Evolutionary conservation across 164 flowering plant genomes (phyloP).

Genomic region (Nymphaea thermarum): DNA sequence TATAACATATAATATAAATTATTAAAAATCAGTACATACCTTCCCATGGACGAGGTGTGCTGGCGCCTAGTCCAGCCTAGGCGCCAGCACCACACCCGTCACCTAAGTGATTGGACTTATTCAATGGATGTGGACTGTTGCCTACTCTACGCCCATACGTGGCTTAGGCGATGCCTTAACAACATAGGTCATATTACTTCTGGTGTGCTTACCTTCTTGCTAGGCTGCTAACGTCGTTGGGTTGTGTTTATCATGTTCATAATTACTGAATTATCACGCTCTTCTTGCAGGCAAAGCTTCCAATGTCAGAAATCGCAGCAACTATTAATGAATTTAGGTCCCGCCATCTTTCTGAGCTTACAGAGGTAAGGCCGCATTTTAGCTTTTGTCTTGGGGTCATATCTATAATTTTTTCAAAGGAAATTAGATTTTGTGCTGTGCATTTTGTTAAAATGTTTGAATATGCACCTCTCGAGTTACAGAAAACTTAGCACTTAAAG

Average conservation of each 20-base stretch:
- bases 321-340: conserved; percentile 91
- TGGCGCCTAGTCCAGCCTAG: no score
- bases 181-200: no score
- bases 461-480: neutral
- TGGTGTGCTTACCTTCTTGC: no score
- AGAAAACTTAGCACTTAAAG: neutral
- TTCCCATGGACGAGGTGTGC: no score
- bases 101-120: no score
- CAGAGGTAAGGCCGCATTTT: conserved; percentile 49
- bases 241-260: neutral
- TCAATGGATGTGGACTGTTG: no score
- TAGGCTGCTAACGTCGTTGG: no score
- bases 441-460: neutral
- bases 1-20: no score
- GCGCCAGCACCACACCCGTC: no score
- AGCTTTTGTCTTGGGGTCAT: neutral
- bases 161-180: no score
- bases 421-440: neutral
- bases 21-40: no score
- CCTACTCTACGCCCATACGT: no score
- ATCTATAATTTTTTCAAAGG: neutral
- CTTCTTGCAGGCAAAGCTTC: conserved; percentile 68
- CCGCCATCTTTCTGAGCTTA: conserved; percentile 93
- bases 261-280: neutral
- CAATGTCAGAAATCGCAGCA: conserved; percentile 85